These are phyloP conservation scores for Rugonectria rugulosa DNA, from an alignment of 2,329 filamentous ascomycete genomes.

Conservation along the genomic window DNA sequence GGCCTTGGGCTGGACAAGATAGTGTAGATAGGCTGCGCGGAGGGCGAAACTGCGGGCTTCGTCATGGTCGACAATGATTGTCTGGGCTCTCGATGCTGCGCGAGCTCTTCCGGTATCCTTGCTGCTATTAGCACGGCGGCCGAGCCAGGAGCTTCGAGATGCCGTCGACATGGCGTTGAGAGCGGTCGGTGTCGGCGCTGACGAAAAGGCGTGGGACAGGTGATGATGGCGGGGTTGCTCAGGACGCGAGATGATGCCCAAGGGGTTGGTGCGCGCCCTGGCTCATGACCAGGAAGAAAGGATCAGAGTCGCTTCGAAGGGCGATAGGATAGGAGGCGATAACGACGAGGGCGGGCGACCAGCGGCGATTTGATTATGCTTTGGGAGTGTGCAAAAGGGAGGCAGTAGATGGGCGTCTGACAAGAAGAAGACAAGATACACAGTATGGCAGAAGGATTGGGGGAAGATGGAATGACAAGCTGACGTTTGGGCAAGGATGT, in stretches of 20 bases:
- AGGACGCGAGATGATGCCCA: constrained; percentile 43
- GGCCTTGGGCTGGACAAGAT: constrained; percentile 89
- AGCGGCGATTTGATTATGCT: neutral
- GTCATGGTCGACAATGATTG: constrained; percentile 66
- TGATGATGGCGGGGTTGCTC: constrained; percentile 30
- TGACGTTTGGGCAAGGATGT: constrained; percentile 9
- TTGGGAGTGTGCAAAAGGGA: constrained; percentile 3
- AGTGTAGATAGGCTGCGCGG: constrained; percentile 88
- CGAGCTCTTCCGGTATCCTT: constrained; percentile 51
- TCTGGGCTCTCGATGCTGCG: constrained; percentile 55
- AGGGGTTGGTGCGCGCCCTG: constrained; percentile 35
- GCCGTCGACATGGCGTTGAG: constrained; percentile 57
- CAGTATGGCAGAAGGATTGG: constrained; percentile 12
- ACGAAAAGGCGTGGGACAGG: neutral
- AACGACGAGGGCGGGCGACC: constrained; percentile 8
- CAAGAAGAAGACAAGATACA: constrained; percentile 17
- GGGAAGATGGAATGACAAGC: constrained; percentile 21
- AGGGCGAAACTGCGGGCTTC: constrained; percentile 93
- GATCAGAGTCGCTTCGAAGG: constrained; percentile 16
- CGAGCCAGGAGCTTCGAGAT: constrained; percentile 56
- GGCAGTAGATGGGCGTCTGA: constrained; percentile 12
- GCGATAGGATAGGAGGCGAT: constrained; percentile 16
- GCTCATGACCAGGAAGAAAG: constrained; percentile 40
- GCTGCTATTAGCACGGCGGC: constrained; percentile 55
- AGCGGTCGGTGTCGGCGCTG: constrained; percentile 19